These are phyloP conservation scores for Neurospora cerealis DNA, from an alignment of 495 filamentous ascomycete genomes.

Conservation along the genomic window DNA sequence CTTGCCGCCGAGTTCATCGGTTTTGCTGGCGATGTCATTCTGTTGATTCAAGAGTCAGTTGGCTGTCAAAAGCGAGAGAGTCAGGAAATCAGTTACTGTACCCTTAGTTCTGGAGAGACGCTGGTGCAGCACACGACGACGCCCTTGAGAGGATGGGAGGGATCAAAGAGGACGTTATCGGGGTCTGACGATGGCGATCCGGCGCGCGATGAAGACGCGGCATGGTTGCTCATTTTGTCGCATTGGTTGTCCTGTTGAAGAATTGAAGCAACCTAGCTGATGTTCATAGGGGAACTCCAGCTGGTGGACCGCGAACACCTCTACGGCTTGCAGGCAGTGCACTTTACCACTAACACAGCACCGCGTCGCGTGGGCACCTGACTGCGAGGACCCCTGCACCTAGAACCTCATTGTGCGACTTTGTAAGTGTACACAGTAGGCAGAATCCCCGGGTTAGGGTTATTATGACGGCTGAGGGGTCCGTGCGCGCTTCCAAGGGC, in stretches of 20 bases:
- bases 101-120: slow-evolving; percentile 69
- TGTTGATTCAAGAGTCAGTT: slow-evolving; percentile 21
- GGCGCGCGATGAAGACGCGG: not conserved
- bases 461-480: too few relatives aligned
- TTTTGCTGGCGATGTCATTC: slow-evolving; percentile 59
- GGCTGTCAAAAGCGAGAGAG: slow-evolving; percentile 6
- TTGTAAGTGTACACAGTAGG: too few relatives aligned
- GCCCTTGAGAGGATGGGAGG: slow-evolving; percentile 60
- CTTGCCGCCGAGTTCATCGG: slow-evolving; percentile 72
- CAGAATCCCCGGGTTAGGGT: not conserved
- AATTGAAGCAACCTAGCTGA: not conserved
- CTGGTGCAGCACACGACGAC: slow-evolving; percentile 89
- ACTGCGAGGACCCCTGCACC: not conserved
- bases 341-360: not conserved
- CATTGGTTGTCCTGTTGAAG: not conserved
- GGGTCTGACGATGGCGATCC: slow-evolving; percentile 1
- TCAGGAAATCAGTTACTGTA: too few relatives aligned
- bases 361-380: not conserved
- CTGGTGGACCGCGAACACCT: too few relatives aligned
- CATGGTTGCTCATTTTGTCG: not conserved
- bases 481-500: too few relatives aligned
- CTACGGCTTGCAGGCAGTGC: too few relatives aligned
- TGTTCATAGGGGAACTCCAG: too few relatives aligned
- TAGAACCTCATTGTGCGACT: too few relatives aligned
- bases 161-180: slow-evolving; percentile 20